Evolutionary conservation across 2,329 filamentous ascomycete genomes (phyloP).

Genomic region (Cercospora brassicicola): DNA sequence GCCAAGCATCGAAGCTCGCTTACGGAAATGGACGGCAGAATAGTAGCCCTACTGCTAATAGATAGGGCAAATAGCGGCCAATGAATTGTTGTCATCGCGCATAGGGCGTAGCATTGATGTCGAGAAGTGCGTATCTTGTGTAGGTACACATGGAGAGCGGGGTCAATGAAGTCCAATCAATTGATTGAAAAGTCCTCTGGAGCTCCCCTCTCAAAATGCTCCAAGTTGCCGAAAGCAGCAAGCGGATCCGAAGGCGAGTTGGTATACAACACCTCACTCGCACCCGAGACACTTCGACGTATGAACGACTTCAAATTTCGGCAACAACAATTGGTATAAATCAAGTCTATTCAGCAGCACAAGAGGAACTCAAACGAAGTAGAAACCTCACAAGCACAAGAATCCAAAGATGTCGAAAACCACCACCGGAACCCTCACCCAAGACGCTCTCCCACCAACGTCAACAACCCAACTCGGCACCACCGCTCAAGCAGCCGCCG

Average conservation of each 20-base stretch:
- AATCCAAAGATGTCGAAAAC: not conserved
- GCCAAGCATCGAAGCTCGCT: not conserved
- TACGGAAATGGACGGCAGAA: constrained; percentile 1
- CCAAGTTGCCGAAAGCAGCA: not conserved
- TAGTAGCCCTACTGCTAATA: not conserved
- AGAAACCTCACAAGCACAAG: not conserved
- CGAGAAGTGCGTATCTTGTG: not conserved
- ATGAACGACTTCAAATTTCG: not conserved
- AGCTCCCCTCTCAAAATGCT: not conserved
- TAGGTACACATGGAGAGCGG: not conserved
- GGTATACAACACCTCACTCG: not conserved
- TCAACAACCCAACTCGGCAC: constrained; percentile 12
- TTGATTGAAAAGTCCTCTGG: no score
- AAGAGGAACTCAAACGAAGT: not conserved
- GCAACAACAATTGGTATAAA: not conserved
- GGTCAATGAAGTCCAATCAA: not conserved
- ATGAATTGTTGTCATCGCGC: not conserved
- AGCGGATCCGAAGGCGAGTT: constrained; percentile 1
- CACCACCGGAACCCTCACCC: not conserved
- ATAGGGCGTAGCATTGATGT: not conserved
- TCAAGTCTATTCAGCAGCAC: not conserved
- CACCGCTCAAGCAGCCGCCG: constrained; percentile 17
- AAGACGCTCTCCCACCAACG: not conserved
- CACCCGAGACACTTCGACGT: not conserved
- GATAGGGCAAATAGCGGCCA: constrained; percentile 9